Evolutionary conservation across 1,284 basidiomycete species (phyloP).

Genomic region (Quambalaria eucalypti): DNA sequence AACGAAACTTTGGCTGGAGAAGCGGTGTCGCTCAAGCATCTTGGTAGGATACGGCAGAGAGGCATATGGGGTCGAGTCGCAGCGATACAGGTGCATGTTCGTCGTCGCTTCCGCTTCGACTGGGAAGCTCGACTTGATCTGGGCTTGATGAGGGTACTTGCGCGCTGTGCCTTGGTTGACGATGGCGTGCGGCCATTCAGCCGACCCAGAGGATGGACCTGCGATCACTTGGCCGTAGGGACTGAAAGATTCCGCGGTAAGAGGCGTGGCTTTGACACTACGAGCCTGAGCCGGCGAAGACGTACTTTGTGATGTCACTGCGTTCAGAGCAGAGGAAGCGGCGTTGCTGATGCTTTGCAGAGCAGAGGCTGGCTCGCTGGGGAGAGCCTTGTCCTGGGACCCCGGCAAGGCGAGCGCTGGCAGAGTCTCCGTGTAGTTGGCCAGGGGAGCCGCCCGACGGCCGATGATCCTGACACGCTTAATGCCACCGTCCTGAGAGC

Average conservation of each 20-base stretch:
- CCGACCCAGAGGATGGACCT: conserved; percentile 10
- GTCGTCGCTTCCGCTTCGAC: conserved; percentile 15
- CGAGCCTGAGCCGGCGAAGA: neutral
- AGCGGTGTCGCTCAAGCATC: conserved; percentile 36
- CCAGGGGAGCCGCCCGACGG: conserved; percentile 50
- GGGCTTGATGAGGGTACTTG: conserved; percentile 27
- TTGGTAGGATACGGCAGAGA: conserved; percentile 26
- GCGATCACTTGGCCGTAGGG: conserved; percentile 35
- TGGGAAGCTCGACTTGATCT: conserved; percentile 21
- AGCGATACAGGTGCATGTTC: conserved; percentile 37
- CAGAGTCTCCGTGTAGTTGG: conserved; percentile 12
- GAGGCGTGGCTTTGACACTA: conserved; percentile 5
- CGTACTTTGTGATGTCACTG: neutral
- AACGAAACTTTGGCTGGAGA: conserved; percentile 36
- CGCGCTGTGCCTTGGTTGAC: conserved; percentile 41
- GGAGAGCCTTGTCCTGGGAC: conserved; percentile 15
- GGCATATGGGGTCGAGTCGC: conserved; percentile 7
- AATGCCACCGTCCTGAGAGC: conserved; percentile 68
- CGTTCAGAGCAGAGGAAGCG: conserved; percentile 10
- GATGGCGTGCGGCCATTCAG: conserved; percentile 13
- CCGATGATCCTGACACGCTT: conserved; percentile 82
- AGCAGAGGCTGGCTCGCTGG: conserved; percentile 11
- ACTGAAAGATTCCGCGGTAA: conserved; percentile 19
- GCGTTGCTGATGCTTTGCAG: neutral
- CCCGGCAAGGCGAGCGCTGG: conserved; percentile 24